Evolutionary conservation across 2,329 filamentous ascomycete genomes (phyloP), one percentile per base, ranked within the genome.

Genomic region (Trichoderma brevicompactum): DNA sequence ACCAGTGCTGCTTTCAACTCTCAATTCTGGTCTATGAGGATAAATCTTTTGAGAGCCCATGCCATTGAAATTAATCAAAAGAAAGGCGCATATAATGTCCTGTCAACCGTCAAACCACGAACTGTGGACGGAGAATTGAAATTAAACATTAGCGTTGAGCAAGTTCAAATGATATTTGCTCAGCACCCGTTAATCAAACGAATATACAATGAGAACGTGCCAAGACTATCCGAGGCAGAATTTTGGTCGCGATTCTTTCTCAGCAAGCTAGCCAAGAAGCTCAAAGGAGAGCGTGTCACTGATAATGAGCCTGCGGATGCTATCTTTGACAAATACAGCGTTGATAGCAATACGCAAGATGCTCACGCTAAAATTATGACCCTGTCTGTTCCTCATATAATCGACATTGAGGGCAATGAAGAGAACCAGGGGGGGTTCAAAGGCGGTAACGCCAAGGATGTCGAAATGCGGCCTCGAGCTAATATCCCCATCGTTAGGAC

Each of bases 231-330:
- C 32, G 92, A 96, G 72, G 83, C 84, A 64, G 88, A 92, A 56
- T 99, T 99, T 75, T 99, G 94, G 94, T 91, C 91, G 6, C 86
- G 92, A 13, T 99, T 99, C 79, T 98, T 99, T 76, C 87, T 94
- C 67, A 97, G 92, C 76, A 87, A 91, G 65, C 81, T 99, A 8
- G 92, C 93, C 69, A 97, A 97, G 79, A 94, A 93, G 74, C 81
- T 99, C 64, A 92, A 94, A 65, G 95, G 96, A 43, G 93, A 98
- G 78, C 91, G 92, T 60, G 87, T 96, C 50, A 87, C 87, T 0
- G 92, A 94, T 8, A 85, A 84, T 4, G 94, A 97, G 75, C 82
- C 87, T 15, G 85, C 86, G 8, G 93, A 98, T 77, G 83, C 87
- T 17, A 82, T 95, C 8, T 89, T 98, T 67, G 95, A 98, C 77